phyloP scores from a whole-genome alignment of 257 asterid species.

The Solanum tarapatanum region DNA sequence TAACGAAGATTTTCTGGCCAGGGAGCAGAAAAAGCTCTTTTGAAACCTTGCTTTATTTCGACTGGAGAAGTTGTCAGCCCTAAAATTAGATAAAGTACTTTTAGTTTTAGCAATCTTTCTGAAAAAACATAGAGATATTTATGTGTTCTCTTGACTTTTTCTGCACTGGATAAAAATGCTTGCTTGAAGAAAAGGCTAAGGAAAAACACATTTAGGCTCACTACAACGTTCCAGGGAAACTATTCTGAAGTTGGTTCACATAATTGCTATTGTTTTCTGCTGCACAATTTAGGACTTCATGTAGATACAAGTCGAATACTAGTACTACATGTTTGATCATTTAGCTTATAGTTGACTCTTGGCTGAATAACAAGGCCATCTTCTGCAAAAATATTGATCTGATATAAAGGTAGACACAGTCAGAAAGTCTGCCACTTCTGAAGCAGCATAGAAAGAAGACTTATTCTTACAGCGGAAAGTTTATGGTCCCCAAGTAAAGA shows the following conservation, averaged over 20 bases:
- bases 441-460: background rate
- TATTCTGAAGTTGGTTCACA: background rate
- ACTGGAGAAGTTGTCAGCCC: constrained; percentile 52
- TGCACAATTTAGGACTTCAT: background rate
- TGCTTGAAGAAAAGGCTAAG: background rate
- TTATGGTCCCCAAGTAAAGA: background rate
- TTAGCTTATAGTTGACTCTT: background rate
- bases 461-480: background rate
- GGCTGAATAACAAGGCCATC: background rate
- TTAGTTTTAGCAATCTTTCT: background rate
- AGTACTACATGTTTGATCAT: background rate
- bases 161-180: background rate
- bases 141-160: background rate
- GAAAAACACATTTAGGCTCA: background rate
- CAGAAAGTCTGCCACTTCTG: background rate
- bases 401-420: background rate
- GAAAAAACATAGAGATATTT: background rate
- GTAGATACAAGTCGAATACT: background rate
- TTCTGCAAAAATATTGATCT: background rate
- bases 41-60: constrained; percentile 85
- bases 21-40: constrained; percentile 72
- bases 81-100: constrained; percentile 5
- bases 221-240: background rate
- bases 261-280: background rate
- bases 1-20: constrained; percentile 94